These are phyloP conservation scores for Spinacia oleracea DNA, from an alignment of 179 eudicot species.

Conservation along the genomic window DNA sequence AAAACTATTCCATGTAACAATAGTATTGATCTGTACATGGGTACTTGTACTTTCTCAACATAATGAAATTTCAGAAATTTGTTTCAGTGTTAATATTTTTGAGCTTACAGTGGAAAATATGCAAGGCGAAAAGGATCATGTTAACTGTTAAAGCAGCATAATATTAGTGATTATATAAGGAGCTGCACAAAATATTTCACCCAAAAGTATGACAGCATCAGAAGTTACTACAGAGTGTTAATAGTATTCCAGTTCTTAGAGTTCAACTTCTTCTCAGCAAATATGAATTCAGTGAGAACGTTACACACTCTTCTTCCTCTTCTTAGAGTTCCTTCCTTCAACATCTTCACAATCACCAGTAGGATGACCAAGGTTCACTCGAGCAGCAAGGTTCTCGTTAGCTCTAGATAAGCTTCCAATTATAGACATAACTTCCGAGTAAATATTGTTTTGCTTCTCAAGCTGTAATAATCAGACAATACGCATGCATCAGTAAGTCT, in stretches of 20 bases:
- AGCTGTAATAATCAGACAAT: constrained; percentile 24
- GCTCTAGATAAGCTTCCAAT: constrained; percentile 34
- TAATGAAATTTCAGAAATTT: not conserved
- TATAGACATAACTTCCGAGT: constrained; percentile 22
- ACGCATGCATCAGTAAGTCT: not conserved
- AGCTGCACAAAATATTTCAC: not conserved
- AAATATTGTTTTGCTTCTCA: constrained; percentile 34
- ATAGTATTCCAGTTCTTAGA: too few relatives aligned
- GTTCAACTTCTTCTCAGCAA: too few relatives aligned
- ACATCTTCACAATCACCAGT: constrained; percentile 4
- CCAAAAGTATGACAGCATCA: not conserved
- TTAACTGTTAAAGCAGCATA: too few relatives aligned
- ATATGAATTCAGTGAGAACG: too few relatives aligned
- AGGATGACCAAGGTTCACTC: constrained; percentile 12
- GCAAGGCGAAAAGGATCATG: too few relatives aligned
- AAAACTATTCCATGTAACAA: not conserved
- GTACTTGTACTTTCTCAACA: not conserved
- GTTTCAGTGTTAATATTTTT: not conserved
- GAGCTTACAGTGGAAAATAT: not conserved
- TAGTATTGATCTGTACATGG: not conserved
- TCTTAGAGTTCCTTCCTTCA: not conserved
- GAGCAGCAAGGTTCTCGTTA: constrained; percentile 22
- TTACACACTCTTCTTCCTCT: not conserved
- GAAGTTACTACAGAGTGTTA: too few relatives aligned
- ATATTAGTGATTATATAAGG: not conserved